Percentiles rank a stretch among this genome's conserved stretches.
Conservation (phyloP, 441 rosid species). For the Kokia cookei region DNA sequence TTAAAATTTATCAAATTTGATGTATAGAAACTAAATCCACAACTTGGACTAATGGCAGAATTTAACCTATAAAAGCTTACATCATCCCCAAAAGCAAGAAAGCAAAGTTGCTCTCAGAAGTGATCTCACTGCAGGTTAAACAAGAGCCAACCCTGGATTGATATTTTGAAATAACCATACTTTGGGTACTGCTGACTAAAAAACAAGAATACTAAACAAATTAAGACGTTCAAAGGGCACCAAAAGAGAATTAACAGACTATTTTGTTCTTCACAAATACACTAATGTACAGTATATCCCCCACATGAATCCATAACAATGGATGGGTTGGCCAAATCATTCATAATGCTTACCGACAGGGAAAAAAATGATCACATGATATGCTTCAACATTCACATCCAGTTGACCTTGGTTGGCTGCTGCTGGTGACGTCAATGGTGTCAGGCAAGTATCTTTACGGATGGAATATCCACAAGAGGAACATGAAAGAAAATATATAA, state of each 20-base stretch:
- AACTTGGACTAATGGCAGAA: too few species aligned
- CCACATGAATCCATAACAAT: constrained; percentile 11
- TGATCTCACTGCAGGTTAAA: background rate
- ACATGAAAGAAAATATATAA: background rate
- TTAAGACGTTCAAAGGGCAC: background rate
- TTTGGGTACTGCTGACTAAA: background rate
- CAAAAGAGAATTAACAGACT: background rate
- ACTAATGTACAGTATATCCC: constrained; percentile 27
- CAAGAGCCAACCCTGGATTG: background rate
- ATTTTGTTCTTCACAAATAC: background rate
- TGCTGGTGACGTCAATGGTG: constrained; percentile 11
- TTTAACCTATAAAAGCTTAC: too few species aligned
- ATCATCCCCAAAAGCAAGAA: background rate
- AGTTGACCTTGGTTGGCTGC: constrained; percentile 12
- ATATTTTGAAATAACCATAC: background rate
- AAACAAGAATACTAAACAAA: background rate
- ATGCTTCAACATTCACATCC: constrained; percentile 54
- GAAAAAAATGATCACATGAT: constrained; percentile 3
- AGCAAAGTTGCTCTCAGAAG: background rate
- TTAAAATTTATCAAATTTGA: too few species aligned
- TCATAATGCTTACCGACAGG: constrained; percentile 2
- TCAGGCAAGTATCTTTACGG: constrained; percentile 5
- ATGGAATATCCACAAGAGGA: background rate
- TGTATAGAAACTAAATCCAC: too few species aligned
- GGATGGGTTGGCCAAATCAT: constrained; percentile 15